Base-by-base conservation (phyloP, 1,139 yeast genomes). In the Debaryomyces subglobosus region DNA sequence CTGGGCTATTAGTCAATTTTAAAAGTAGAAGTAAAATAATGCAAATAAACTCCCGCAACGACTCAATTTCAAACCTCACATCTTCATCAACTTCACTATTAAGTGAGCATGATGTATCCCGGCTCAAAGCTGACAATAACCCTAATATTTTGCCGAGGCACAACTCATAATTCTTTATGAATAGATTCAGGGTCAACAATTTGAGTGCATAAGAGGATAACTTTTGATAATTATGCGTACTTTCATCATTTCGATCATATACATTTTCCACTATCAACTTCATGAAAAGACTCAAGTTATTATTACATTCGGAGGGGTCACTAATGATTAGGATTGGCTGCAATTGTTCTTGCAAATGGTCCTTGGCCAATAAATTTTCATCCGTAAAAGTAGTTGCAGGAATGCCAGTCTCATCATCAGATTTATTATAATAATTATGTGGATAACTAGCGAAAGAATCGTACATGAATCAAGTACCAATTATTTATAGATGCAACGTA, bases 81-180 rank as follows among this genome's bases (percentile, higher is more conserved):
- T 55, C 60, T 18, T 52, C 50, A n/a, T 49, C 51, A 9, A 48
- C 5, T 23, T 30, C 48, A 29, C 21, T 10, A 29, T 13, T 18
- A 18, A 10, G 15, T 15, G 27, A 12, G n/a, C 23, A 48, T 46
- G 41, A 47, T 40, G 49, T 44, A 39, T 29, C 51, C 15, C 53
- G 53, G 13, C 71, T 63, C 46, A 75, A 68, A 1, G 68, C 64
- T 13, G 59, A 54, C 33, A 75, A 51, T 37, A 75, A 59, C 12
- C 77, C 72, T 39, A 76, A 53, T 13, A 75, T 57, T 54, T 76
- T 76, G 13, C 78, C 78, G 5, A 74, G 55, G 51, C 80, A 75
- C 35, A 73, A 63, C 21, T 52, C 55, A 51, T 59, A 67, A 56
- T 76, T 76, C 54, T 71, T 71, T 36, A 67, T 52, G 49, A 75